These are phyloP conservation scores for Middelhovenomyces tepae DNA, from an alignment of 805 yeast species.

Conservation along the genomic window DNA sequence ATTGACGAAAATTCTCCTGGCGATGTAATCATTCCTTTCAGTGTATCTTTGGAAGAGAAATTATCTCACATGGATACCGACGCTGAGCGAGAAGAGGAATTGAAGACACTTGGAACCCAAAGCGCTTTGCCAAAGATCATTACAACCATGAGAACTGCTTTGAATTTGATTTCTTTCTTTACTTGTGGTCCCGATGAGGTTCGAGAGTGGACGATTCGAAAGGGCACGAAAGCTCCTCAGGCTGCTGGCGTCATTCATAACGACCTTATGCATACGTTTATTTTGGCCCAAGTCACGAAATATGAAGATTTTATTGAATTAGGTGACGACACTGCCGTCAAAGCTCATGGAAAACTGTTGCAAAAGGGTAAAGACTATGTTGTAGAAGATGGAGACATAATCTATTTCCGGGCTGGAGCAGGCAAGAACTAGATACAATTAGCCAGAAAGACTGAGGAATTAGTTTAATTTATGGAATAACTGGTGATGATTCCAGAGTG, in stretches of 20 bases:
- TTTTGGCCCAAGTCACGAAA: slow-evolving; percentile 87
- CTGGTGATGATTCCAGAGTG: too few species aligned
- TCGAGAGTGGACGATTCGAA: slow-evolving; percentile 95
- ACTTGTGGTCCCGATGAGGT: slow-evolving; percentile 96
- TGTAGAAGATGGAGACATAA: slow-evolving; percentile 90
- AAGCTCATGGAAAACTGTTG: slow-evolving; percentile 79
- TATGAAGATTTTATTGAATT: slow-evolving; percentile 67
- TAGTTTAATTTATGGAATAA: too few species aligned
- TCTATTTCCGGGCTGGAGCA: slow-evolving; percentile 89
- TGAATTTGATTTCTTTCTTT: slow-evolving; percentile 86
- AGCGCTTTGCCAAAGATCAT: slow-evolving; percentile 84
- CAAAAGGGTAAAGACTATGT: slow-evolving; percentile 92
- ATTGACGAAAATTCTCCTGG: slow-evolving; percentile 81
- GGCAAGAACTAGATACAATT: slow-evolving; percentile 66
- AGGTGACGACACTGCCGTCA: slow-evolving; percentile 70
- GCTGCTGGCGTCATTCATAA: slow-evolving; percentile 98
- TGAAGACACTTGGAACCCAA: slow-evolving; percentile 60
- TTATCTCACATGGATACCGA: slow-evolving; percentile 81
- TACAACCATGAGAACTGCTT: slow-evolving; percentile 74
- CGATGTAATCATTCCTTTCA: slow-evolving; percentile 83
- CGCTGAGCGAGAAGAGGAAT: slow-evolving; percentile 70
- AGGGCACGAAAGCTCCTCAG: slow-evolving; percentile 91
- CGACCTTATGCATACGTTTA: slow-evolving; percentile 90
- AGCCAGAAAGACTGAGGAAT: too few species aligned
- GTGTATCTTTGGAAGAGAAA: slow-evolving; percentile 87